These are phyloP conservation scores for Raffaelea albimanens DNA, from an alignment of 2,329 filamentous ascomycete genomes.

Conservation along the genomic window DNA sequence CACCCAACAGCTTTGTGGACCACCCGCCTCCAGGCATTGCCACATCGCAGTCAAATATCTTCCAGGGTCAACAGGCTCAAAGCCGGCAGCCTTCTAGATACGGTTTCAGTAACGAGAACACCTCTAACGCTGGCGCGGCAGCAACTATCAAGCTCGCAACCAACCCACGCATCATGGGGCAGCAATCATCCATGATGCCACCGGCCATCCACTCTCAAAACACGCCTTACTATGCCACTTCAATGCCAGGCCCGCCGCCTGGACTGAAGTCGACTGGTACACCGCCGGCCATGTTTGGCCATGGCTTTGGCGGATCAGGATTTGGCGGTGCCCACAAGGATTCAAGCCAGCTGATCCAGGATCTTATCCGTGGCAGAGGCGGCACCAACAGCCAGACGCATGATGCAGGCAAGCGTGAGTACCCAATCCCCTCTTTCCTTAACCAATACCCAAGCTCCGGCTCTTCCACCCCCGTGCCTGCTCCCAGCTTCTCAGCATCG, in stretches of 20 bases:
- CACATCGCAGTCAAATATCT: slow-evolving; percentile 24
- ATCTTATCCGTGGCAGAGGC: slow-evolving; percentile 59
- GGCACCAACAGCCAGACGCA: slow-evolving; percentile 61
- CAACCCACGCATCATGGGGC: slow-evolving; percentile 72
- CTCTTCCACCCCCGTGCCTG: slow-evolving; percentile 76
- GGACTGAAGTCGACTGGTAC: slow-evolving; percentile 93
- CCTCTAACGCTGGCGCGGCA: slow-evolving; percentile 37
- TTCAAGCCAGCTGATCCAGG: slow-evolving; percentile 66
- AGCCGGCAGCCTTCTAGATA: slow-evolving; percentile 78
- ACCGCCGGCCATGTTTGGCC: slow-evolving; percentile 87
- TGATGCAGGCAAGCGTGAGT: slow-evolving; percentile 97
- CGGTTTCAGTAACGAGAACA: slow-evolving; percentile 73
- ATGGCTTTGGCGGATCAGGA: slow-evolving; percentile 66
- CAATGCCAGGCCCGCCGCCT: slow-evolving; percentile 86
- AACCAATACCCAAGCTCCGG: slow-evolving; percentile 76
- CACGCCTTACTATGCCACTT: slow-evolving; percentile 70
- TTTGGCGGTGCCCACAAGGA: slow-evolving; percentile 67
- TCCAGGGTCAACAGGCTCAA: slow-evolving; percentile 58
- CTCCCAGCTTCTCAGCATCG: slow-evolving; percentile 82
- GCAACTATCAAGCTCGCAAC: slow-evolving; percentile 66
- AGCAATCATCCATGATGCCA: slow-evolving; percentile 82
- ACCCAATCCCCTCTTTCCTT: slow-evolving; percentile 77
- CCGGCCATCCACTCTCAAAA: slow-evolving; percentile 49
- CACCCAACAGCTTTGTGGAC: slow-evolving; percentile 50
- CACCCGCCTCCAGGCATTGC: slow-evolving; percentile 24